Base-by-base conservation (phyloP, 2,329 filamentous ascomycete species). In the Chrysoporthe cubensis region DNA sequence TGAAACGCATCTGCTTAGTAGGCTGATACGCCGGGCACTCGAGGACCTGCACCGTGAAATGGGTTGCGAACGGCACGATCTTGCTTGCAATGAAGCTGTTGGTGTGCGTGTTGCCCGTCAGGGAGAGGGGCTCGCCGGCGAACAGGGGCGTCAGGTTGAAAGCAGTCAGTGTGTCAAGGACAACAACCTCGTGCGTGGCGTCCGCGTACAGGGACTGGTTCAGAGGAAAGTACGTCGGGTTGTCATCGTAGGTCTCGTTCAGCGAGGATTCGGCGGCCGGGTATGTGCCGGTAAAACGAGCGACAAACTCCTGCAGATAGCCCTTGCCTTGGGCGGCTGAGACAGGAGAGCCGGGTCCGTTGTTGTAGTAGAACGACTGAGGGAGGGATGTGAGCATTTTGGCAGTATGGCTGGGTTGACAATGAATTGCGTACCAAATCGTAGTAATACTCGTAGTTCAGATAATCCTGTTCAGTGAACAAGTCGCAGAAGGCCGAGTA, bases 381-480 rank as follows among this genome's bases (percentile, higher is more conserved):
- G 46, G 21, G 66, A 73, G 75, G 8, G 74, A 67, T 16, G 69
- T 59, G 8, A 48, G 7, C 34, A 59, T 2, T 64, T 18, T 4
- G 3, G 32, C 3, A 32, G 13, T 32, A 14, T 32, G 32, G 9
- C 46, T 42, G 11, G 54, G 8, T n/a, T 58, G 34, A 42, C 6
- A 58, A 11, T 21, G 2, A 4, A 26, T 1, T 18, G 43, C 59
- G 7, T 66, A 77, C 77, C 42, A 82, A 72, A 66, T 82, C 80
- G 69, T 76, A 80, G 72, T 76, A 80, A 71, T 82, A 82, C 63
- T 82, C 80, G 65, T 78, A 81, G 68, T 80, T 80, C 11, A 81
- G 42, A 67, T 79, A 82, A 66, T 82, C 80, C 65, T 81, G 71
- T 57, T 81, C 73, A 59, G 72, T 79, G 72, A 82, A 82, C 11